Conservation (phyloP, 148 eudicot genomes). For the Arbutus unedo region DNA sequence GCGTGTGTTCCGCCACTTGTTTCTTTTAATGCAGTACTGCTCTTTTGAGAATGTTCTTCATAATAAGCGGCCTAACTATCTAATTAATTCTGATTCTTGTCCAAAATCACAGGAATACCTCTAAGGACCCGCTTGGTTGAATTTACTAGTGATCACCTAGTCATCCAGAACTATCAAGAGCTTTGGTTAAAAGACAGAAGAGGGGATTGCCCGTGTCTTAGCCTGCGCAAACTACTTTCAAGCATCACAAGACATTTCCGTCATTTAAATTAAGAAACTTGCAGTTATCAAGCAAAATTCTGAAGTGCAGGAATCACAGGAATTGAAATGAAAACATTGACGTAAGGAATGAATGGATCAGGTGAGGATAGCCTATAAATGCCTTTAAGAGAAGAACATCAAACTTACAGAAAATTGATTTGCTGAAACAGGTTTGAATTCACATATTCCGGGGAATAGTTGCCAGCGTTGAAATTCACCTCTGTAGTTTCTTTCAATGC, state of each 20-base stretch:
- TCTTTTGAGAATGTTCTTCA: not conserved
- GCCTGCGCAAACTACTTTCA: not conserved
- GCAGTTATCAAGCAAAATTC: not conserved
- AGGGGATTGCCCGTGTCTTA: not conserved
- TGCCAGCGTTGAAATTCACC: slow-evolving; percentile 96
- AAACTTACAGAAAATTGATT: slow-evolving; percentile 96
- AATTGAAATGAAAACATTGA: not conserved
- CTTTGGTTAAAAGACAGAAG: not conserved
- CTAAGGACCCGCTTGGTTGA: not conserved
- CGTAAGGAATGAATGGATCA: not conserved
- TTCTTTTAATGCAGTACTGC: not conserved
- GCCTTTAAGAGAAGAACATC: not conserved
- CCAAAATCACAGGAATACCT: not conserved
- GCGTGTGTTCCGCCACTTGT: too few species aligned
- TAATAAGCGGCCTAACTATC: not conserved
- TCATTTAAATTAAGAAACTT: not conserved
- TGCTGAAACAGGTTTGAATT: slow-evolving; percentile 82
- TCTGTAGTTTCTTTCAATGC: slow-evolving; percentile 93
- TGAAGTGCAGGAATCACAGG: not conserved
- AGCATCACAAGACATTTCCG: not conserved
- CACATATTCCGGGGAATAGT: slow-evolving; percentile 76
- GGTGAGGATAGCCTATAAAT: not conserved
- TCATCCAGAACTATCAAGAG: not conserved
- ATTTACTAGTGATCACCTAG: not conserved
- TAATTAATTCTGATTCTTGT: not conserved